Percentiles rank a stretch among this genome's conserved stretches.
Conservation (phyloP, 768 basidiomycete species). For the Hericium rajendrae region DNA sequence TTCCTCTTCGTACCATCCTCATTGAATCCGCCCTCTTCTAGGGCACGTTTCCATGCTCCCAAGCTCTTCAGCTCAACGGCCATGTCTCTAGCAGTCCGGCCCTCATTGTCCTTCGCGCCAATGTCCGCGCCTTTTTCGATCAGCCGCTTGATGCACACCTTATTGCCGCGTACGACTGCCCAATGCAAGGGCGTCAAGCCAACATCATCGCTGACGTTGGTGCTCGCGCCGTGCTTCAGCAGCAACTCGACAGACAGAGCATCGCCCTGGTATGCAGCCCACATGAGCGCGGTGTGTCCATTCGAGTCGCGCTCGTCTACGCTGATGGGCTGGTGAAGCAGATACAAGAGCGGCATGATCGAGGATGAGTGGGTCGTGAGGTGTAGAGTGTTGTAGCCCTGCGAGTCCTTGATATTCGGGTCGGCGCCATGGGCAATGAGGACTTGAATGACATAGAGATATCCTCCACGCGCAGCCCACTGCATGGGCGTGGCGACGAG, state of each 20-base stretch:
- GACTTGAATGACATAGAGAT: slow-evolving; percentile 90
- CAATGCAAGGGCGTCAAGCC: slow-evolving; percentile 91
- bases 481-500: slow-evolving; percentile 91
- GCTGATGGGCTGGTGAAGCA: slow-evolving; percentile 87
- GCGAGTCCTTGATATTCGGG: slow-evolving; percentile 82
- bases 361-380: slow-evolving; percentile 90
- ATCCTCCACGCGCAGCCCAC: slow-evolving; percentile 97
- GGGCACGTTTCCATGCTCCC: slow-evolving; percentile 80
- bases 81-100: slow-evolving; percentile 90
- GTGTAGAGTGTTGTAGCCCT: slow-evolving; percentile 94
- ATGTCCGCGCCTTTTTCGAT: slow-evolving; percentile 83
- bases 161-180: slow-evolving; percentile 95
- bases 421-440: slow-evolving; percentile 86
- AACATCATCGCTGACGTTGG: slow-evolving; percentile 64
- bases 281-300: slow-evolving; percentile 94
- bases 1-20: slow-evolving; percentile 62
- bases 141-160: slow-evolving; percentile 73
- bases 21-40: slow-evolving; percentile 80
- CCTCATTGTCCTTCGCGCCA: slow-evolving; percentile 67
- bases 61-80: slow-evolving; percentile 87
- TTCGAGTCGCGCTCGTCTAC: slow-evolving; percentile 86
- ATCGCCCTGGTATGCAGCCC: slow-evolving; percentile 99
- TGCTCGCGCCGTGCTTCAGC: slow-evolving; percentile 78
- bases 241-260: slow-evolving; percentile 89
- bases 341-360: slow-evolving; percentile 88